Percentiles rank a stretch among this genome's conserved stretches.
These are phyloP conservation scores for Ephemerocybe angulata DNA, from an alignment of 768 basidiomycete genomes.

Conservation along the genomic window DNA sequence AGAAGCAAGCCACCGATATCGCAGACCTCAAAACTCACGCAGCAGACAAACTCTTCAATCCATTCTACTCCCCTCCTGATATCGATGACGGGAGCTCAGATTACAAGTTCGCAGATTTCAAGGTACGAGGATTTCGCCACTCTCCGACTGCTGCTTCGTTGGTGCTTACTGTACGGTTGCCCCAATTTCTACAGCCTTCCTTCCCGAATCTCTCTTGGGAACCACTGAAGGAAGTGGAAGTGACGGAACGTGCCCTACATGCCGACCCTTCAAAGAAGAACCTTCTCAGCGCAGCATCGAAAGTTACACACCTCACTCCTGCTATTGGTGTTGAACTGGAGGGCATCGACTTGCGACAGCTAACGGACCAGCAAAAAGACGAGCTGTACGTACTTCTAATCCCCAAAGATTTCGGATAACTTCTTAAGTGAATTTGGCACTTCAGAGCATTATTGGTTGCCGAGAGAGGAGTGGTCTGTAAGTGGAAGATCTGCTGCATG, in stretches of 20 bases:
- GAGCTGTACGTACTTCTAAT: constrained; percentile 53
- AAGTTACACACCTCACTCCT: constrained; percentile 66
- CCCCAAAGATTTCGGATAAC: neutral
- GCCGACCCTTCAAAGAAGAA: constrained; percentile 70
- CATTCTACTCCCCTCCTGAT: constrained; percentile 64
- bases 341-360: constrained; percentile 70
- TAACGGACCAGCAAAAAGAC: constrained; percentile 68
- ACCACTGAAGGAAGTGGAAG: constrained; percentile 53
- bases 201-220: constrained; percentile 65
- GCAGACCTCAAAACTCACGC: constrained; percentile 15
- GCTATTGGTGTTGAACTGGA: constrained; percentile 71
- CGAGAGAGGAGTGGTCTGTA: constrained; percentile 75
- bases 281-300: constrained; percentile 60
- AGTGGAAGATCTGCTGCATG: constrained; percentile 45
- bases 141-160: neutral
- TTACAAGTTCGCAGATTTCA: constrained; percentile 58
- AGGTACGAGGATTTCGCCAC: constrained; percentile 34
- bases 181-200: constrained; percentile 41
- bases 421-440: constrained; percentile 8
- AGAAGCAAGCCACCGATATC: constrained; percentile 16
- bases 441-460: constrained; percentile 66
- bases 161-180: neutral
- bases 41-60: constrained; percentile 43
- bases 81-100: constrained; percentile 45
- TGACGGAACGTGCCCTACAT: constrained; percentile 61